Evolutionary conservation across 2,329 filamentous ascomycete genomes (phyloP), one percentile per base, ranked within the genome.

Genomic region (Colletotrichum sp.): DNA sequence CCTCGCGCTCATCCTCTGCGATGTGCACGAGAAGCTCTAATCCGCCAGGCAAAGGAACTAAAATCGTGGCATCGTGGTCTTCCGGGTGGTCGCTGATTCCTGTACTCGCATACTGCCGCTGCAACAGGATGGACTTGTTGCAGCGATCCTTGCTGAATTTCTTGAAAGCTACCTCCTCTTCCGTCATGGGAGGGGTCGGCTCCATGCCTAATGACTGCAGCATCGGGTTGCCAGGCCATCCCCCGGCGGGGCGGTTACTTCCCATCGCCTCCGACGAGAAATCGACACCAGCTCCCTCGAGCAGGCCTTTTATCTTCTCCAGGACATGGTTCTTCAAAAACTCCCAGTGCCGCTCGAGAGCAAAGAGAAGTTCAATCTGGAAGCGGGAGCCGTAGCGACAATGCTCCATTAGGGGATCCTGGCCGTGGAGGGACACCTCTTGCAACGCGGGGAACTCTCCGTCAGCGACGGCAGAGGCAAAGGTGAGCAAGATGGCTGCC

Each of bases 361-460:
- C 58, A 6, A 28, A 32, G 8, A 61, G 26, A n/a, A 30, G 5
- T 21, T 61, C 58, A 2, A 61, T 34, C 18, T n/a, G 58, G 18
- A 30, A n/a, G 1, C 18, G 28, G 8, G 2, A 0, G 1, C 58
- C 58, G 28, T 21, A 13, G 5, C 58, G 58, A 0, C 0, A 32
- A 1, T 28, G 58, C 7, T 61, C 58, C 16, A 32, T 32, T 9
- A n/a, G 26, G 0, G 10, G 26, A n/a, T 61, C 26, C n/a, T 61
- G 26, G 15, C 65, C 65, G 30, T 67, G 65, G 5, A 67, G 1
- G 16, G 43, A 34, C 8, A 67, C 21, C 26, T 56, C 26, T 12
- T 32, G 15, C 9, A 67, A 30, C 2, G 5, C 10, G 3, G 48
- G 65, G 26, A 67, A 67, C 13, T 6, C 26, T 24, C 65, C 65